Conservation (phyloP, 2,329 filamentous ascomycete genomes). For the Whalleya microplaca region DNA sequence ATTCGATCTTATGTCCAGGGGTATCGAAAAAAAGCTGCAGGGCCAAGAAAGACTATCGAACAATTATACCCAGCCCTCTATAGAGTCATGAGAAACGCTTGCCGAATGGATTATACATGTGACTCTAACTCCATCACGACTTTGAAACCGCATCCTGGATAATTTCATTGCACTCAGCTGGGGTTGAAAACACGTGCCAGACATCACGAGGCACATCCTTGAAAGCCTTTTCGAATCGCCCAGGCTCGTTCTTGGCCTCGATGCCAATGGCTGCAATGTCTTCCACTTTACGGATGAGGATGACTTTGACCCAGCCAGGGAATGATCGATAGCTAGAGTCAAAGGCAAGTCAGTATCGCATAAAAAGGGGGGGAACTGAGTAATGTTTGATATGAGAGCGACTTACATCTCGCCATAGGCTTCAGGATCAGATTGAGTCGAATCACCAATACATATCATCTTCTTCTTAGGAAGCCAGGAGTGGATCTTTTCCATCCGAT, state of each 20-base stretch:
- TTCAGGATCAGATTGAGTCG: constrained; percentile 89
- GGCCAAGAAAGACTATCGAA: too few species aligned
- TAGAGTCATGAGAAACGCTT: neutral
- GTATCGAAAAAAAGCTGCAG: too few species aligned
- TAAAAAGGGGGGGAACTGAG: neutral
- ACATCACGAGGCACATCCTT: constrained; percentile 67
- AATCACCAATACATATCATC: constrained; percentile 87
- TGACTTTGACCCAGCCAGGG: constrained; percentile 78
- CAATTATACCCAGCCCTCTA: neutral
- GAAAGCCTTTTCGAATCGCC: constrained; percentile 84
- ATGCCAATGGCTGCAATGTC: constrained; percentile 73
- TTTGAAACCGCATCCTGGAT: constrained; percentile 39
- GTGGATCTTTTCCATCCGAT: constrained; percentile 77
- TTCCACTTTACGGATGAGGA: constrained; percentile 83
- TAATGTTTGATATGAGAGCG: neutral
- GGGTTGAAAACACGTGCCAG: constrained; percentile 84
- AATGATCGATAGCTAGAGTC: constrained; percentile 59
- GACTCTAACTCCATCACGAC: neutral
- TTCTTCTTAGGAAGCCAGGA: constrained; percentile 77
- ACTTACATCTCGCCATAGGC: constrained; percentile 79
- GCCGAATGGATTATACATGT: neutral
- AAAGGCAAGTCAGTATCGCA: constrained; percentile 6
- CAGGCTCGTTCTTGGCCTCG: constrained; percentile 71
- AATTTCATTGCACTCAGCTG: constrained; percentile 62
- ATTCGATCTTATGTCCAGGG: too few species aligned